These are phyloP conservation scores for Acrocalymma vagum DNA, from an alignment of 2,329 filamentous ascomycete species.

Conservation along the genomic window DNA sequence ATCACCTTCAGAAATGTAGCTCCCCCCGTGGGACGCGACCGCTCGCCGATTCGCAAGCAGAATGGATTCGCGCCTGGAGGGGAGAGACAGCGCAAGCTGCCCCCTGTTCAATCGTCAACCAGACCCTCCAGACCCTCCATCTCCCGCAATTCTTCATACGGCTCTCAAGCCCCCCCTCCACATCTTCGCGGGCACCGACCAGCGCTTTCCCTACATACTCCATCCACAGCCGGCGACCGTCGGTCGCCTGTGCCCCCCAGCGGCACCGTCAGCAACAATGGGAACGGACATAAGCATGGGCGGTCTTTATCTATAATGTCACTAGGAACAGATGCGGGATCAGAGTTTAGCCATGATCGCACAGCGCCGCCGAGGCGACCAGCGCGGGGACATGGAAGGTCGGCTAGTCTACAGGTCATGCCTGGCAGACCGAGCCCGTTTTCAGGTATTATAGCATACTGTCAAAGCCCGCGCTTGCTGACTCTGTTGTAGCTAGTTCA, in stretches of 20 bases:
- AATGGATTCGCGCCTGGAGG: slow-evolving; percentile 47
- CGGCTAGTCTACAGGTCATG: slow-evolving; percentile 81
- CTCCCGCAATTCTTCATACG: slow-evolving; percentile 46
- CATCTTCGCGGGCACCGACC: slow-evolving; percentile 69
- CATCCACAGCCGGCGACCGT: slow-evolving; percentile 38
- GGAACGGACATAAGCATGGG: slow-evolving; percentile 47
- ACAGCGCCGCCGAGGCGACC: slow-evolving; percentile 53
- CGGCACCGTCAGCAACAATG: slow-evolving; percentile 32
- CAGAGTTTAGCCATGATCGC: slow-evolving; percentile 37
- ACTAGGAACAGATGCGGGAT: slow-evolving; percentile 53
- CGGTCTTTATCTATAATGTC: slow-evolving; percentile 61
- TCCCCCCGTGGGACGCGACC: slow-evolving; percentile 52
- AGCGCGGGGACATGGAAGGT: slow-evolving; percentile 74
- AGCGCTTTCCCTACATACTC: slow-evolving; percentile 67
- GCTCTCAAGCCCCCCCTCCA: slow-evolving; percentile 37
- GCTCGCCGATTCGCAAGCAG: slow-evolving; percentile 37
- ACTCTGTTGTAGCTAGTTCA: slow-evolving; percentile 35
- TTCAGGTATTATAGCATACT: slow-evolving; percentile 30
- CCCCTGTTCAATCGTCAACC: slow-evolving; percentile 46
- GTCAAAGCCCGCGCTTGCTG: slow-evolving; percentile 16
- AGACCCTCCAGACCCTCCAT: slow-evolving; percentile 42
- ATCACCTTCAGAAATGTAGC: slow-evolving; percentile 94
- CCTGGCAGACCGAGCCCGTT: slow-evolving; percentile 52
- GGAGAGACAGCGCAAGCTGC: slow-evolving; percentile 50
- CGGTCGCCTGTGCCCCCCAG: slow-evolving; percentile 31